Percentiles rank a stretch among this genome's conserved stretches.
Conservation (phyloP, 179 eudicot genomes). For the Pouteria campechiana region DNA sequence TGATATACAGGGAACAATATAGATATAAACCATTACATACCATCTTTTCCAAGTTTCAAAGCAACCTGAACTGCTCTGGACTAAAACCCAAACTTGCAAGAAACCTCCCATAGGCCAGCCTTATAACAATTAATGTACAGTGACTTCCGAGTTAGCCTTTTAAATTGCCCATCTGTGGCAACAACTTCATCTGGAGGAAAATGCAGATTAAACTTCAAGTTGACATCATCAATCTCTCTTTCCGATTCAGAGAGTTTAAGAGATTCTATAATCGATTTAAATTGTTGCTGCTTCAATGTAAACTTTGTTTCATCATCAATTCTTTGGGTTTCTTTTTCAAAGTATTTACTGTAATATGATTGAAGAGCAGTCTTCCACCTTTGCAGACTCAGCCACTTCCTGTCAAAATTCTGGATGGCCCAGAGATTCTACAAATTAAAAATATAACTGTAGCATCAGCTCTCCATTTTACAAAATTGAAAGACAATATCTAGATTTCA, state of each 20-base stretch:
- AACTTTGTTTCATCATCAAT: conserved; percentile 81
- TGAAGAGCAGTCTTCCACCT: conserved; percentile 85
- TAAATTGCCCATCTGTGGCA: conserved; percentile 70
- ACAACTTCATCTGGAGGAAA: conserved; percentile 94
- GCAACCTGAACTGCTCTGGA: conserved; percentile 89
- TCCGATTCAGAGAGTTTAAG: conserved; percentile 79
- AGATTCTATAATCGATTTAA: conserved; percentile 60
- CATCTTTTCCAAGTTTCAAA: conserved; percentile 62
- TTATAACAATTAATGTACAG: conserved; percentile 65
- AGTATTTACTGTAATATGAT: conserved; percentile 69
- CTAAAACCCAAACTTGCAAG: conserved; percentile 88
- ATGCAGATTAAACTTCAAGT: conserved; percentile 81
- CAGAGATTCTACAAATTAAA: conserved; percentile 60
- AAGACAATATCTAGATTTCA: too few species aligned
- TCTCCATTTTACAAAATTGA: too few species aligned
- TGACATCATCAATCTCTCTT: conserved; percentile 95
- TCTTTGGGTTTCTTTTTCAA: conserved; percentile 79
- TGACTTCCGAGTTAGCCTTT: conserved; percentile 87
- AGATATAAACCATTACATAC: conserved; percentile 13
- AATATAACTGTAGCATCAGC: too few species aligned
- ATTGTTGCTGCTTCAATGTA: conserved; percentile 54
- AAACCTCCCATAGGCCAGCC: conserved; percentile 97
- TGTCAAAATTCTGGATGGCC: conserved; percentile 83
- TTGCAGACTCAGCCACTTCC: conserved; percentile 90
- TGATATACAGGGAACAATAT: neutral